A percentile compares a stretch with the other conserved stretches of the same genome.
These are phyloP conservation scores for Anisodus tanguticus DNA, from an alignment of 257 asterid genomes.

Conservation along the genomic window DNA sequence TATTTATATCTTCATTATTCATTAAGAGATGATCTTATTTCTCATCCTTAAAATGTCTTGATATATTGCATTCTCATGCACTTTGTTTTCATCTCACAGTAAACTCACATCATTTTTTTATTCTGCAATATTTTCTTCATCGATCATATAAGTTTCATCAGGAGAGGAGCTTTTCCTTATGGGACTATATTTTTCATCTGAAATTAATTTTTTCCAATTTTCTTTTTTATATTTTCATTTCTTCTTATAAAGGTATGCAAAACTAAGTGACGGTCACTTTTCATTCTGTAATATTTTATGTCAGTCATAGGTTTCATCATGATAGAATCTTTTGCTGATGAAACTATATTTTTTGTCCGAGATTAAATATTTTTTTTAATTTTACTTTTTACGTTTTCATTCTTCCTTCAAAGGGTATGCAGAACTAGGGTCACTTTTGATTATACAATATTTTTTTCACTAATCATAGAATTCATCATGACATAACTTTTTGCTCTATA, in stretches of 20 bases:
- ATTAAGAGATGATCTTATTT: constrained; percentile 5
- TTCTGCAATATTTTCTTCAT: background rate
- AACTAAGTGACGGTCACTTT: background rate
- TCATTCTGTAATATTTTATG: background rate
- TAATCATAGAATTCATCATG: background rate
- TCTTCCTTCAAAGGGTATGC: background rate
- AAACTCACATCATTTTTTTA: background rate
- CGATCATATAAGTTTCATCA: background rate
- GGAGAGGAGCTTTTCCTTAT: background rate
- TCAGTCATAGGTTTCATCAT: background rate
- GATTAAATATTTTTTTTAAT: background rate
- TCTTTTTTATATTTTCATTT: background rate
- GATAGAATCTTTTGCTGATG: background rate
- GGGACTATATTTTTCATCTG: background rate
- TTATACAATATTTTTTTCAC: background rate
- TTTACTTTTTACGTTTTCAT: background rate
- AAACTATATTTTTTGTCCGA: too few relatives aligned
- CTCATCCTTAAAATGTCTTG: background rate
- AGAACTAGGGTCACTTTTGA: background rate
- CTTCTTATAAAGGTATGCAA: background rate
- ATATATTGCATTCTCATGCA: background rate
- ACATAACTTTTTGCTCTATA: background rate
- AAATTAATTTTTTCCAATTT: background rate
- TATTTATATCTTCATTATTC: constrained; percentile 8
- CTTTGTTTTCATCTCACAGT: background rate